These are phyloP conservation scores for Allium sativum DNA, from an alignment of 106 monocot species.

Conservation along the genomic window DNA sequence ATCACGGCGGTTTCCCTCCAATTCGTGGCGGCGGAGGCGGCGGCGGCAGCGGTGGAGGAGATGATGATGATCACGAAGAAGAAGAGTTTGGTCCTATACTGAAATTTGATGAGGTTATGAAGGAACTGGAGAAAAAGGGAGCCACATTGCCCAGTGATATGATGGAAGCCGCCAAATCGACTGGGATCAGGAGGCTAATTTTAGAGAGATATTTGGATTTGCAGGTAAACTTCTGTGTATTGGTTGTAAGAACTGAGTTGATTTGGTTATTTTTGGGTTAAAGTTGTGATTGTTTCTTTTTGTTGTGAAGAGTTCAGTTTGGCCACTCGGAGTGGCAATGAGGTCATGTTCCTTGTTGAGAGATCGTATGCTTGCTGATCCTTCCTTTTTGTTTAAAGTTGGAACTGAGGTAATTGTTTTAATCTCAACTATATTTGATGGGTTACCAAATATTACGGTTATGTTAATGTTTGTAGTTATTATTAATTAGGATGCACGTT, in stretches of 20 bases:
- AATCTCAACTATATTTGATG: no score
- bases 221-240: constrained; percentile 29
- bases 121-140: constrained; percentile 35
- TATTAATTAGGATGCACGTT: no score
- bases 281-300: constrained; percentile 3
- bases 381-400: constrained; percentile 74
- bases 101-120: constrained; percentile 60
- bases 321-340: constrained; percentile 52
- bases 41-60: constrained; percentile 26
- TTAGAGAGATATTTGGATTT: constrained; percentile 49
- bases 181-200: constrained; percentile 34
- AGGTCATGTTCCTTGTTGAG: constrained; percentile 48
- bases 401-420: constrained; percentile 51
- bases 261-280: not conserved
- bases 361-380: constrained; percentile 79
- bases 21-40: constrained; percentile 13
- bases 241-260: not conserved
- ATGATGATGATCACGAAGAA: constrained; percentile 26
- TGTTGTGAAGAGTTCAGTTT: constrained; percentile 31
- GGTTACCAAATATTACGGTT: no score
- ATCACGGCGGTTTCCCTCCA: constrained; percentile 2
- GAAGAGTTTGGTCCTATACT: constrained; percentile 60
- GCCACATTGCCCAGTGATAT: constrained; percentile 47
- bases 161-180: constrained; percentile 45
- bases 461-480: no score